Percentiles rank a stretch among this genome's conserved stretches.
These are phyloP conservation scores for Chimonanthus salicifolius DNA, from an alignment of 164 flowering plant genomes.

Conservation along the genomic window DNA sequence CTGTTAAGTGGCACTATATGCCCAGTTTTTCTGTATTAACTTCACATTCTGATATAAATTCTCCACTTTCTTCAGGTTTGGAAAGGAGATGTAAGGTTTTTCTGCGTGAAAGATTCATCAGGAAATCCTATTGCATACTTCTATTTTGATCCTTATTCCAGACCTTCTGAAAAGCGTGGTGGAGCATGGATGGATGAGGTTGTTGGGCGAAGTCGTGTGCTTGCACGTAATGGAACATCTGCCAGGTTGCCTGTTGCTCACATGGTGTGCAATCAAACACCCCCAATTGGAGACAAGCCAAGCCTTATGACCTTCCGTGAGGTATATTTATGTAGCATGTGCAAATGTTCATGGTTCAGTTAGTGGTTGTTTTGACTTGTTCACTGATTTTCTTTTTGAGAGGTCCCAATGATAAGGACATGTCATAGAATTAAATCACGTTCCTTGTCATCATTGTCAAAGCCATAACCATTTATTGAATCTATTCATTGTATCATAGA, in stretches of 20 bases:
- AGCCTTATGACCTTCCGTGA: constrained; percentile 98
- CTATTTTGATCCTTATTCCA: constrained; percentile 95
- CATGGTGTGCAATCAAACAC: constrained; percentile 97
- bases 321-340: constrained; percentile 35
- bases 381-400: not conserved
- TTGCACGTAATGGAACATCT: constrained; percentile 65
- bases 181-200: constrained; percentile 99
- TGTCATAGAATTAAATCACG: not conserved
- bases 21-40: not conserved
- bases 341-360: not conserved
- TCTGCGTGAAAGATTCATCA: constrained; percentile 66
- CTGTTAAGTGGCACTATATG: not conserved
- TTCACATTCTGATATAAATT: not conserved
- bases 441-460: too few species aligned
- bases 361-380: not conserved
- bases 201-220: constrained; percentile 71
- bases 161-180: constrained; percentile 91
- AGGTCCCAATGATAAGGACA: not conserved
- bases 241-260: constrained; percentile 88
- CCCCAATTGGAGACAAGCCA: constrained; percentile 88
- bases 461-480: too few species aligned
- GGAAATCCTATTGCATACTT: constrained; percentile 89
- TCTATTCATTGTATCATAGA: too few species aligned
- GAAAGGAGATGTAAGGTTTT: constrained; percentile 83
- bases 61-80: constrained; percentile 55